A percentile compares a stretch with the other conserved stretches of the same genome.
These are phyloP conservation scores for Hemerocallis citrina DNA, from an alignment of 106 monocot genomes.

Conservation along the genomic window DNA sequence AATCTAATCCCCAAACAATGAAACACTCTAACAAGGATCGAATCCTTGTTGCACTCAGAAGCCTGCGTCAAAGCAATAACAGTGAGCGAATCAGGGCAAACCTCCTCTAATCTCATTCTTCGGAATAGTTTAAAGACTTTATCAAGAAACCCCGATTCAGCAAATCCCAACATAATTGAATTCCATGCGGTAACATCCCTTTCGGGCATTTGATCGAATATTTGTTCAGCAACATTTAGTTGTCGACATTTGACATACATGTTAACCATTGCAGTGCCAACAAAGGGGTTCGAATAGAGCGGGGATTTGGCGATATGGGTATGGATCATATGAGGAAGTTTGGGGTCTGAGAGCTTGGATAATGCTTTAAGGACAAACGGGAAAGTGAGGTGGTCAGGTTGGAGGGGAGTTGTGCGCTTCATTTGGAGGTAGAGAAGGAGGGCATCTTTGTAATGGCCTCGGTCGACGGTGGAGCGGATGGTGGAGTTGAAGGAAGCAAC, in stretches of 20 bases:
- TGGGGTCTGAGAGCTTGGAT: background rate
- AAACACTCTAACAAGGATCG: background rate
- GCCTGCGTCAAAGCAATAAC: constrained; percentile 13
- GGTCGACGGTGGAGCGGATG: background rate
- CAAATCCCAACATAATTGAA: constrained; percentile 13
- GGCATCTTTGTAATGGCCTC: constrained; percentile 4
- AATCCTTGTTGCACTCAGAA: background rate
- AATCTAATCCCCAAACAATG: constrained; percentile 16
- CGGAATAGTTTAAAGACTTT: constrained; percentile 11
- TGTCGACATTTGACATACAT: constrained; percentile 8
- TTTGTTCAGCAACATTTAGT: background rate
- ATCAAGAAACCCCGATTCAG: background rate
- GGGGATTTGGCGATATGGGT: constrained; percentile 21
- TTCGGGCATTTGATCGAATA: constrained; percentile 23
- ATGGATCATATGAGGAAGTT: constrained; percentile 1
- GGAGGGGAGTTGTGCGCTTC: background rate
- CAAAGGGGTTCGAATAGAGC: constrained; percentile 20
- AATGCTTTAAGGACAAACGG: constrained; percentile 20
- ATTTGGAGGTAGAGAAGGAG: constrained; percentile 9
- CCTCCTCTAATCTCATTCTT: constrained; percentile 16
- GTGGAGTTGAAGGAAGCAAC: constrained; percentile 9
- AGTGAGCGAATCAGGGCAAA: constrained; percentile 18
- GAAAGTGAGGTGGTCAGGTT: constrained; percentile 18
- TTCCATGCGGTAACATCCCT: constrained; percentile 30
- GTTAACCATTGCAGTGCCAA: constrained; percentile 18